Conservation (phyloP, 305 asterid genomes). For the Monarda citriodora region DNA sequence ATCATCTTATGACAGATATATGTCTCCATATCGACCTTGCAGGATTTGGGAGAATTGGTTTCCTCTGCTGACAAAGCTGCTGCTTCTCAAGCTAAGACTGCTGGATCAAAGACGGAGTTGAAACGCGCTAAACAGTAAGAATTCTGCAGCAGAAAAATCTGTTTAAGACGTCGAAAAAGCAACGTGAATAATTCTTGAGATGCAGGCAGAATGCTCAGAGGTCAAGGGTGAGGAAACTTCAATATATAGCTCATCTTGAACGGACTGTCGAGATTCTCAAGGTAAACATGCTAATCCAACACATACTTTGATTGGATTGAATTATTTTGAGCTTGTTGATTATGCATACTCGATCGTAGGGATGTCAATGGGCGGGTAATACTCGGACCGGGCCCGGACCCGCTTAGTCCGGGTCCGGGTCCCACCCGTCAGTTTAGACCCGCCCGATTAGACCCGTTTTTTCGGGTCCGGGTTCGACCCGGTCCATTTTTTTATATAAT, state of each 20-base stretch:
- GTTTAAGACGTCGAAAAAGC: background rate
- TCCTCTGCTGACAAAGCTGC: constrained; percentile 38
- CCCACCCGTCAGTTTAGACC: too few species aligned
- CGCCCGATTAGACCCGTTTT: too few species aligned
- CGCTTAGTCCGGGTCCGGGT: too few species aligned
- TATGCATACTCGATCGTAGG: too few species aligned
- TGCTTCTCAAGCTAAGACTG: constrained; percentile 42
- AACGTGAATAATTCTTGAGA: constrained; percentile 7
- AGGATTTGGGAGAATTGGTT: constrained; percentile 33
- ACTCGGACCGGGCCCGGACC: too few species aligned
- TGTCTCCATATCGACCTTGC: constrained; percentile 7
- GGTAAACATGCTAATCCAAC: constrained; percentile 31
- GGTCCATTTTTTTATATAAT: too few species aligned
- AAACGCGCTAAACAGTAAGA: constrained; percentile 84
- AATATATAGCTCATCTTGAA: constrained; percentile 89
- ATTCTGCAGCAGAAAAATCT: background rate
- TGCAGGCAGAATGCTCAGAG: constrained; percentile 87
- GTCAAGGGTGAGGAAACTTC: constrained; percentile 94
- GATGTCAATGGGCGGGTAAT: too few species aligned
- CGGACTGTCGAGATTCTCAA: constrained; percentile 68
- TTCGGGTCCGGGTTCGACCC: too few species aligned
- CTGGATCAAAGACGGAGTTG: constrained; percentile 57
- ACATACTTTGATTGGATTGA: too few species aligned
- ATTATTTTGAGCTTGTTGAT: too few species aligned
- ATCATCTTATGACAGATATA: too few species aligned